phyloP scores from a whole-genome alignment of 2,329 filamentous ascomycete species.

The Epichloe glyceriae region DNA sequence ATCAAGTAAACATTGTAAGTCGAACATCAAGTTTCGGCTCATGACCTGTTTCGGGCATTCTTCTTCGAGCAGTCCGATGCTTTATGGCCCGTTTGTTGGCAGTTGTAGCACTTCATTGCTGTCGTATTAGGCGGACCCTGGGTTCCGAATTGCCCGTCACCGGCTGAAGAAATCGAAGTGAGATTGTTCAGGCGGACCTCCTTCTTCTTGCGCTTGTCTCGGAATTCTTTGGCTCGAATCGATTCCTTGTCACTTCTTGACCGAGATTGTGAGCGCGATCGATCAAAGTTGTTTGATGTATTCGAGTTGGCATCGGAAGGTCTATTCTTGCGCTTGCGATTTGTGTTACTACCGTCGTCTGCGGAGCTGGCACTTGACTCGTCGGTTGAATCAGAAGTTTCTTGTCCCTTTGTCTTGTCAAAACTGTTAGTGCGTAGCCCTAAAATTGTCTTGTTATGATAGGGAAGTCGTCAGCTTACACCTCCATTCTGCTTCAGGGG shows the following conservation, averaged over 20 bases:
- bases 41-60: constrained; percentile 3
- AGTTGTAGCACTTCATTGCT: constrained; percentile 41
- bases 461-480: constrained; percentile 11
- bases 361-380: constrained; percentile 11
- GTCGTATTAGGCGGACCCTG: constrained; percentile 11
- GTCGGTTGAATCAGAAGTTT: constrained; percentile 14
- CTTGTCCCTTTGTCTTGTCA: constrained; percentile 3
- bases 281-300: constrained; percentile 10
- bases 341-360: constrained; percentile 11
- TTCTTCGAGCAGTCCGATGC: constrained; percentile 38
- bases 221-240: constrained; percentile 32
- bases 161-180: constrained; percentile 43
- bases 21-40: neutral
- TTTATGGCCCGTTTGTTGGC: constrained; percentile 49
- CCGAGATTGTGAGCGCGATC: constrained; percentile 21
- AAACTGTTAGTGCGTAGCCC: neutral
- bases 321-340: constrained; percentile 15
- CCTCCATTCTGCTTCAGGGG: constrained; percentile 15
- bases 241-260: constrained; percentile 15
- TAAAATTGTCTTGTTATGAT: neutral
- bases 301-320: constrained; percentile 12
- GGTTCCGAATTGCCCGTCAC: constrained; percentile 11
- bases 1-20: neutral
- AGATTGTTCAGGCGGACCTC: constrained; percentile 52
- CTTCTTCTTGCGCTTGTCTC: constrained; percentile 49